Base-by-base conservation (phyloP, 345 rosid genomes). In the Aegle marmelos region DNA sequence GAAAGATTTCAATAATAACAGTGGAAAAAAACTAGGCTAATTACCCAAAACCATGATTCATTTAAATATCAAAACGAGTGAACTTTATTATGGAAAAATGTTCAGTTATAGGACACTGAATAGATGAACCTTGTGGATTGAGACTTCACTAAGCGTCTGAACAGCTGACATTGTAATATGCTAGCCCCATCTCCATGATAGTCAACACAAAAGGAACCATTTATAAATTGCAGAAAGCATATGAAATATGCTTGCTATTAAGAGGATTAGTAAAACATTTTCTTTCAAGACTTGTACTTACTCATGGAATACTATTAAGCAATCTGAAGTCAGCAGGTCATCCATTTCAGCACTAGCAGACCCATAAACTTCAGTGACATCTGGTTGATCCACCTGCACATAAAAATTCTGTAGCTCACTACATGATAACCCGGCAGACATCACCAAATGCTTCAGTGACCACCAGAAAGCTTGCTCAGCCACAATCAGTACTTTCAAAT, bases 391-490 rank as follows among this genome's bases (percentile, higher is more conserved):
- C 73, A 68, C 82, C 64, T 63, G 54, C 19, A 61, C 71, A 25
- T 19, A 74, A 24, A 78, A 80, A 64, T 76, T 82, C 73, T 68
- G 74, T 63, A 84, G 76, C 68, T 79, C 90, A 76, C 69, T 70
- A 82, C 82, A 87, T 36, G 87, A 86, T 81, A 88, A 57, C 48
- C 88, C 90, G 85, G 87, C 83, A 45, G 86, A 88, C 28, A 69
- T 64, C 73, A 90, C 74, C 82, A 90, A 79, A 63, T 76, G 76
- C 86, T 86, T 88, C 81, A 90, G 70, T 10, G 88, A 78, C 57
- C 86, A 81, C 91, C 91, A 90, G 77, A 86, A 90, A 34, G 81
- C 62, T 70, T 82, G 83, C 24, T 90, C 94, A 25, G 90, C 85
- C 82, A 88, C 62, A 73, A 90, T 75, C 78, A 90, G 60, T 68